Base-by-base conservation (phyloP, 2,329 filamentous ascomycete species). In the Sporothrix phasma region DNA sequence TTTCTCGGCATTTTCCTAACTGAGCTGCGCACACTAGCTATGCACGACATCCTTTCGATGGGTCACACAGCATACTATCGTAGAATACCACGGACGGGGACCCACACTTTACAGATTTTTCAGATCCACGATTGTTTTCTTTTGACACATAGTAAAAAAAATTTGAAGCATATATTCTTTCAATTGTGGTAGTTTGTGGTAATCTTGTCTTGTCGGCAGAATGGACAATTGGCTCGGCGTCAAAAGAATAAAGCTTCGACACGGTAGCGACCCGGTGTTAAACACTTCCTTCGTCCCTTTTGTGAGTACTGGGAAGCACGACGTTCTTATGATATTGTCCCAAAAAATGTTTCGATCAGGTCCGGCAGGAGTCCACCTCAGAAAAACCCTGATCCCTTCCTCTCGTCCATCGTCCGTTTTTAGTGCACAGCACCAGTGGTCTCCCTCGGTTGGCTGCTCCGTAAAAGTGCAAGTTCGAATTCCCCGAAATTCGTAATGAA, bases 231-330 rank as follows among this genome's bases (percentile, higher is more conserved):
- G 58, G 34, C 41, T 59, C 45, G 51, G 59, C 54, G 59, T 47
- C n/a, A 46, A 62, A n/a, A 47, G 43, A 58, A 31, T 41, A 43
- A 58, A 43, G 60, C 60, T 65, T 41, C 60, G 24, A 53, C 43
- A 65, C 63, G 49, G 49, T 61, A 29, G 49, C 46, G 61, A 56
- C 61, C 64, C 51, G 22, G 56, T 54, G 29, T 47, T 45, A 63
- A 65, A 65, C 64, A 51, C 64, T 63, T 63, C 64, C 62, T 41
- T 58, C 51, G 46, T 62, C 59, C 56, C 56, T 59, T 45, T 15
- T 45, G 56, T 37, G 41, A 37, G 58, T 49, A 45, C 37, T 46
- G 29, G 34, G 34, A 54, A 39, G 46, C 61, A 66, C 64, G 61
- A 64, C 61, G 39, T 56, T 37, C 64, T 65, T 54, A 51, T 24